Base-by-base conservation (phyloP, 148 eudicot genomes). In the Fagopyrum esculentum region DNA sequence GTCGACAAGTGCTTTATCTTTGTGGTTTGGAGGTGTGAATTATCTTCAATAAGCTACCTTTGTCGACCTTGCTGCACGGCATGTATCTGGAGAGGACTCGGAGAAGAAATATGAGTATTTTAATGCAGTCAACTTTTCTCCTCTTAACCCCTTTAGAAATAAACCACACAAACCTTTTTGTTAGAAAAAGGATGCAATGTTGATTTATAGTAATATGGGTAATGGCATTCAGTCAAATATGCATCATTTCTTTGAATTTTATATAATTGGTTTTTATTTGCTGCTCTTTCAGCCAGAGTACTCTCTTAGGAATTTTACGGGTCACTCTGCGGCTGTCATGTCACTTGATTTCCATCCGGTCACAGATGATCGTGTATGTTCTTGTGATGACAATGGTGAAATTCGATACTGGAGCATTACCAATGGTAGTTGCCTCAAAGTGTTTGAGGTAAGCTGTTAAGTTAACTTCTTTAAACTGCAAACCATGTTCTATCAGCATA, bases 291-390 rank as follows among this genome's bases (percentile, higher is more conserved):
- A 79, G 81, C 74, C 77, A 66, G 74, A 78, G 48, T 74, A 69
- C 55, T 75, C 78, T 9, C 69, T 75, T 29, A 77, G 81, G 29
- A 79, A 63, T 74, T 79, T 79, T 54, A 79, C 70, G 16, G 81
- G 81, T 44, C 81, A 79, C 66, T 56, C 72, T 7, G 52, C 78
- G 6, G 17, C 82, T 9, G 72, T 75, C 35, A 56, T 71, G 75
- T 80, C 82, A 13, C 72, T 80, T 19, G 82, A 80, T 76, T 80
- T 80, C 72, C 82, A 80, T 61, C 82, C 82, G 6, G 71, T 49
- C 74, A 80, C 72, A 59, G 82, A 80, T 15, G 82, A 80, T 6
- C 72, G 76, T 17, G 71, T 80, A 51, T 80, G 82, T 19, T 80
- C 82, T 46, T 75, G 75, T 61, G 82, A 80, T 75, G 76, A 56